Conservation (phyloP, 139 green algal species). For the Protoeuglena noctilucae region DNA sequence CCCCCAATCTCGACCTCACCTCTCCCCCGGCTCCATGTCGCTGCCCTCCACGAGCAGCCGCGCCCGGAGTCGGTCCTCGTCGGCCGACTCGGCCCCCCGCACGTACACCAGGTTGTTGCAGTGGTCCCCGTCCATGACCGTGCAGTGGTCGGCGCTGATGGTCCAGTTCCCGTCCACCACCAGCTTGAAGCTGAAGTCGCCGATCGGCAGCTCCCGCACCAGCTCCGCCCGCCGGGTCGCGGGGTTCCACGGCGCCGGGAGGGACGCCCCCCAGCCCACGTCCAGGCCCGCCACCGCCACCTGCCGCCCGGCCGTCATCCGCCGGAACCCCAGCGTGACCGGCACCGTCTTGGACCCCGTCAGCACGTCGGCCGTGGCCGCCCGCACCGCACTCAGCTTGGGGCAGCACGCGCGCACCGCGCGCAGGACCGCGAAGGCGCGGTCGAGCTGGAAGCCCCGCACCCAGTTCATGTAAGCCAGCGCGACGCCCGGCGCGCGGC, state of each 20-base stretch:
- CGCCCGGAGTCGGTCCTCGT: too few species aligned
- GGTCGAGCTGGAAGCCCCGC: slow-evolving; percentile 44
- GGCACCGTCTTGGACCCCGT: slow-evolving; percentile 26
- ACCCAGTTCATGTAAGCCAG: slow-evolving; percentile 85
- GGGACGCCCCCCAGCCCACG: slow-evolving; percentile 68
- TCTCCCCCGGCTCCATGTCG: too few species aligned
- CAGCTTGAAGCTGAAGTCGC: slow-evolving; percentile 77
- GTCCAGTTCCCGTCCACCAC: slow-evolving; percentile 79
- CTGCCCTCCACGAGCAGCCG: too few species aligned
- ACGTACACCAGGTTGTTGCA: too few species aligned
- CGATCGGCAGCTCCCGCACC: slow-evolving; percentile 23
- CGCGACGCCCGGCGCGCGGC: slow-evolving; percentile 68
- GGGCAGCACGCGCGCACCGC: slow-evolving; percentile 35
- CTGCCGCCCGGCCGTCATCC: background rate
- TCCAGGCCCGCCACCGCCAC: slow-evolving; percentile 75
- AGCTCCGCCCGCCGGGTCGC: slow-evolving; percentile 11
- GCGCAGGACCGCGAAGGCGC: slow-evolving; percentile 27
- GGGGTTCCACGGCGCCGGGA: slow-evolving; percentile 30
- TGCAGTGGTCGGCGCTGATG: slow-evolving; percentile 36
- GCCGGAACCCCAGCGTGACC: slow-evolving; percentile 17
- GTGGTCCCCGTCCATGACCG: too few species aligned
- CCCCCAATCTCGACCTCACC: too few species aligned
- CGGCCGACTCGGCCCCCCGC: too few species aligned
- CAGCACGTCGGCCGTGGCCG: slow-evolving; percentile 65
- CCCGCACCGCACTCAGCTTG: slow-evolving; percentile 46